Evolutionary conservation across 78 protist species (phyloP).

Genomic region (Anaeramoeba ignava): DNA sequence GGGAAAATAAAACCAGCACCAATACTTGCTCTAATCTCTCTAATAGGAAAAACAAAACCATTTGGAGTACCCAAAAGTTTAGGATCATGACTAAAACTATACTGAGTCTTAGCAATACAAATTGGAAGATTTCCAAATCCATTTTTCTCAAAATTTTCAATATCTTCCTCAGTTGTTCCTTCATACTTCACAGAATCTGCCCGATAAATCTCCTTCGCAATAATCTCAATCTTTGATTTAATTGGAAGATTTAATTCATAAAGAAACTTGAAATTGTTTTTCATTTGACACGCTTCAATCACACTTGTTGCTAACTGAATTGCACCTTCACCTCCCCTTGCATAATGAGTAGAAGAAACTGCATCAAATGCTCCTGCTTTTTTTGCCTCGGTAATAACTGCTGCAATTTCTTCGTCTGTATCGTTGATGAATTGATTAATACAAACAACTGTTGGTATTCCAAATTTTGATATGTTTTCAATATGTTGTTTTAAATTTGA

Average conservation of each 20-base stretch:
- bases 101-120: constrained; percentile 95
- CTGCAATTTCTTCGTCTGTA: constrained; percentile 13
- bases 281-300: constrained; percentile 44
- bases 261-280: constrained; percentile 49
- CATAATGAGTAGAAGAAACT: constrained; percentile 70
- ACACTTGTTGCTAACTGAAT: constrained; percentile 64
- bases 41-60: constrained; percentile 63
- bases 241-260: constrained; percentile 50
- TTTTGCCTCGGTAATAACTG: constrained; percentile 16
- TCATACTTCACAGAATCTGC: constrained; percentile 64
- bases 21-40: constrained; percentile 56
- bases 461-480: constrained; percentile 37
- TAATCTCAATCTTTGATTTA: constrained; percentile 60
- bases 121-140: constrained; percentile 78
- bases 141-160: constrained; percentile 38
- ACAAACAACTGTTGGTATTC: constrained; percentile 79
- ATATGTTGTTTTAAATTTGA: constrained; percentile 55
- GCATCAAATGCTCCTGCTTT: constrained; percentile 74
- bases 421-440: constrained; percentile 53
- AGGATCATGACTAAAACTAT: constrained; percentile 71
- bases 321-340: constrained; percentile 84
- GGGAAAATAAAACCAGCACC: constrained; percentile 85
- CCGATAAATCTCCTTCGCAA: constrained; percentile 71
- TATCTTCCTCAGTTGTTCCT: constrained; percentile 38
- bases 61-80: constrained; percentile 49